Evolutionary conservation across 2,329 filamentous ascomycete species (phyloP).

Genomic region (Hymenoscyphus scutula): DNA sequence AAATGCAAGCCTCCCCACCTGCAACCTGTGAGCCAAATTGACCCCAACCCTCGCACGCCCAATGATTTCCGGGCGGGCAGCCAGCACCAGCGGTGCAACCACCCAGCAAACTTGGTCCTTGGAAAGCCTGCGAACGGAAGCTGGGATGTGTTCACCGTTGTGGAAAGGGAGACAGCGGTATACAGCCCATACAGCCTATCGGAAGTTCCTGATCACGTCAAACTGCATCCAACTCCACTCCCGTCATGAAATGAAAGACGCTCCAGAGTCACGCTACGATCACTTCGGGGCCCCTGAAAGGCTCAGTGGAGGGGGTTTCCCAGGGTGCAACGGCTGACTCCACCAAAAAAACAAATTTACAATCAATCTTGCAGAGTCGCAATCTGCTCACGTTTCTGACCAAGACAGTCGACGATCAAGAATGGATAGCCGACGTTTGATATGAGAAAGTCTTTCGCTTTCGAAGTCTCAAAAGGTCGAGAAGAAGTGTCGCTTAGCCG

Average conservation of each 20-base stretch:
- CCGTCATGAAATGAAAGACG: not conserved
- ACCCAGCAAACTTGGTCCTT: not conserved
- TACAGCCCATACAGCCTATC: not conserved
- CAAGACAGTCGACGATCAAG: not conserved
- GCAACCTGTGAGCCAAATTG: not conserved
- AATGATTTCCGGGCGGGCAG: not conserved
- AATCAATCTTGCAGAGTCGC: not conserved
- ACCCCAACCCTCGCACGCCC: not conserved
- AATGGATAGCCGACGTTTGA: not conserved
- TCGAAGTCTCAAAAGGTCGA: not conserved
- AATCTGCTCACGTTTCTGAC: not conserved
- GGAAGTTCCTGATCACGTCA: not conserved
- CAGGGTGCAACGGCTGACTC: slow-evolving; percentile 1
- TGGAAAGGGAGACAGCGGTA: no score
- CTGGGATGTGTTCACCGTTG: not conserved
- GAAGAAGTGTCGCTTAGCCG: not conserved
- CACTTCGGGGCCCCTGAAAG: not conserved
- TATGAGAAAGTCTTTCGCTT: not conserved
- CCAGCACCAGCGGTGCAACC: no score
- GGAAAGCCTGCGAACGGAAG: not conserved
- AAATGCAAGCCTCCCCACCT: no score
- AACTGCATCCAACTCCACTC: not conserved
- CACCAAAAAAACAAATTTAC: not conserved
- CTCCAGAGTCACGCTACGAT: not conserved
- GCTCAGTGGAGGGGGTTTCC: not conserved